Evolutionary conservation across 345 rosid species (phyloP).

Genomic region (Isatis tinctoria): DNA sequence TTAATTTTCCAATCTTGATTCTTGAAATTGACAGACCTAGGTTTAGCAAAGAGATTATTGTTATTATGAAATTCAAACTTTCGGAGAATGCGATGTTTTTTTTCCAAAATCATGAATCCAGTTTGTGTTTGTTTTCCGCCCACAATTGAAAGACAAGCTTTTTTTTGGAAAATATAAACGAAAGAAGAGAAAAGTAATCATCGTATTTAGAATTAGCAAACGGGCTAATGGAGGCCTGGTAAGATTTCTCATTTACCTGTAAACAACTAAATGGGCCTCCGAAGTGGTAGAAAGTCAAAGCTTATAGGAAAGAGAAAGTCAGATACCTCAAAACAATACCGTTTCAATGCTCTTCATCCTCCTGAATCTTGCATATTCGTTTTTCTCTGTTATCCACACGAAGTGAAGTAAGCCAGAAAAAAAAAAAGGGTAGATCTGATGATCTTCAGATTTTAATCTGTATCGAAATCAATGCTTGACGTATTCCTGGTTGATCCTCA

Average conservation of each 20-base stretch:
- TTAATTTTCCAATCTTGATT: background rate
- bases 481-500: background rate
- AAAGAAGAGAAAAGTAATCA: too few species aligned
- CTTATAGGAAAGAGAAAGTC: background rate
- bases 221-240: background rate
- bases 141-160: too few species aligned
- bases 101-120: too few species aligned
- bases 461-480: background rate
- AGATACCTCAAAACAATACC: background rate
- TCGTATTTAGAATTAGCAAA: background rate
- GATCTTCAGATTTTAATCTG: background rate
- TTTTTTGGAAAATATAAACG: too few species aligned
- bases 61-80: too few species aligned
- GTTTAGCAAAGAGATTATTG: too few species aligned
- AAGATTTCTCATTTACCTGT: background rate
- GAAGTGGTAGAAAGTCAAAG: background rate
- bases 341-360: background rate
- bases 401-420: background rate
- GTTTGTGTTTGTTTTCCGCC: too few species aligned
- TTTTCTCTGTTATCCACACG: background rate
- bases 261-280: background rate
- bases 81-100: too few species aligned
- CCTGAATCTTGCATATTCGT: too few species aligned
- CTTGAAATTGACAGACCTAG: background rate
- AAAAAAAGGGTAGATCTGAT: background rate